These are phyloP conservation scores for Phialophora chinensis DNA, from an alignment of 2,329 filamentous ascomycete genomes.

Conservation along the genomic window DNA sequence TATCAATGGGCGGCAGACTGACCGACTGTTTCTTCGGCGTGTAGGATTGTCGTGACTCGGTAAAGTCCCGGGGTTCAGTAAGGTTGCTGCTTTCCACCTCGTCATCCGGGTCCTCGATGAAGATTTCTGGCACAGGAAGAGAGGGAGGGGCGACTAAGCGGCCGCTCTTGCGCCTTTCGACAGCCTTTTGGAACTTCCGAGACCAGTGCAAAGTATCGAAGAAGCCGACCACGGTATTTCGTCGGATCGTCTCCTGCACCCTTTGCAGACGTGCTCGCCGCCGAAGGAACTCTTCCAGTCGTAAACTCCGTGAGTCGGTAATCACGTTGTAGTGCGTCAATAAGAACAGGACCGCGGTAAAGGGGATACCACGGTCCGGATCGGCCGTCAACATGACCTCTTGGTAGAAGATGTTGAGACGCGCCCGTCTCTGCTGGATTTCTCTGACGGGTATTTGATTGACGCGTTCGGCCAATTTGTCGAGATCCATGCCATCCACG, in stretches of 20 bases:
- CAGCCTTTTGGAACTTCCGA: conserved; percentile 76
- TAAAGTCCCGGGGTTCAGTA: conserved; percentile 39
- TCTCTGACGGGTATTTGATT: conserved; percentile 73
- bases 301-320: conserved; percentile 93
- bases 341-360: conserved; percentile 91
- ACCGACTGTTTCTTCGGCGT: conserved; percentile 29
- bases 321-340: conserved; percentile 99
- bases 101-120: conserved; percentile 77
- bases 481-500: conserved; percentile 69
- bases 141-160: conserved; percentile 80
- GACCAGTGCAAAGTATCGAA: conserved; percentile 93
- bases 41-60: conserved; percentile 33
- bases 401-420: conserved; percentile 95
- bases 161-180: conserved; percentile 73
- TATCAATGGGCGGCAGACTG: conserved; percentile 37
- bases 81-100: conserved; percentile 34
- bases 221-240: conserved; percentile 89
- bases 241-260: conserved; percentile 90
- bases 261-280: conserved; percentile 88
- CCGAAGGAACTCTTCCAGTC: conserved; percentile 90
- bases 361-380: conserved; percentile 85
- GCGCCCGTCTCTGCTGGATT: conserved; percentile 75
- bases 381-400: conserved; percentile 95
- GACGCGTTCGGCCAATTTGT: conserved; percentile 75
- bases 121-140: conserved; percentile 85